A percentile compares a stretch with the other conserved stretches of the same genome.
These are phyloP conservation scores for Cercospora nicotianae DNA, from an alignment of 2,329 filamentous ascomycete species.

Conservation along the genomic window DNA sequence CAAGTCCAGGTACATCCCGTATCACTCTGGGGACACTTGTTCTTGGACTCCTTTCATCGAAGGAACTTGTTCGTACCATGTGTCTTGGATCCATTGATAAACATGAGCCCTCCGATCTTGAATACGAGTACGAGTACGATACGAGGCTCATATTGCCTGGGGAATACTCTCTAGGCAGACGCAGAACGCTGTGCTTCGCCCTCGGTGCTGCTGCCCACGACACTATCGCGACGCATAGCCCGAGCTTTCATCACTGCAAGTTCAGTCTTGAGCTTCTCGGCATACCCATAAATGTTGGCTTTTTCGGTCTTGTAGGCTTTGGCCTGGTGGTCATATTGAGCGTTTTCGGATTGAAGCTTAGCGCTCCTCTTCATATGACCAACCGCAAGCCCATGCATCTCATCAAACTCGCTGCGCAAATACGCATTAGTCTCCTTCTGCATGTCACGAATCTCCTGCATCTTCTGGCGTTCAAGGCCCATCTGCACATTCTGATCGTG, in stretches of 20 bases:
- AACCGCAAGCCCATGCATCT: background rate
- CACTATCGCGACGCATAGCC: conserved; percentile 10
- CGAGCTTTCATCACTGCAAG: background rate
- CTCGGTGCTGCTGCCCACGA: conserved; percentile 3
- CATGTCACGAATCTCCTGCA: background rate
- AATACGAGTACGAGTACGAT: background rate
- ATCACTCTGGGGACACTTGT: background rate
- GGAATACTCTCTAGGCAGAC: background rate
- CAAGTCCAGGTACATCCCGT: background rate
- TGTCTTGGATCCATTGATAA: background rate
- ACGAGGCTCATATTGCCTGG: background rate
- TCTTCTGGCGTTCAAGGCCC: background rate
- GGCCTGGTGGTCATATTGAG: background rate
- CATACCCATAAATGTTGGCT: background rate
- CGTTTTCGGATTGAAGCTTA: background rate
- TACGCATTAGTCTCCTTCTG: conserved; percentile 6
- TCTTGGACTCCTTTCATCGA: background rate
- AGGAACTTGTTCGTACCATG: background rate
- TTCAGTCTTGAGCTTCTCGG: background rate
- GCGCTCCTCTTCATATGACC: background rate
- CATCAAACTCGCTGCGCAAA: conserved; percentile 10
- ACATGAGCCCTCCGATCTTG: background rate
- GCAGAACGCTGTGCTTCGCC: background rate
- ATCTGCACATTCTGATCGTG: background rate
- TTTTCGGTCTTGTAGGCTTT: background rate